Base-by-base conservation (phyloP, 768 basidiomycete genomes). In the Boletellus ananiceps region DNA sequence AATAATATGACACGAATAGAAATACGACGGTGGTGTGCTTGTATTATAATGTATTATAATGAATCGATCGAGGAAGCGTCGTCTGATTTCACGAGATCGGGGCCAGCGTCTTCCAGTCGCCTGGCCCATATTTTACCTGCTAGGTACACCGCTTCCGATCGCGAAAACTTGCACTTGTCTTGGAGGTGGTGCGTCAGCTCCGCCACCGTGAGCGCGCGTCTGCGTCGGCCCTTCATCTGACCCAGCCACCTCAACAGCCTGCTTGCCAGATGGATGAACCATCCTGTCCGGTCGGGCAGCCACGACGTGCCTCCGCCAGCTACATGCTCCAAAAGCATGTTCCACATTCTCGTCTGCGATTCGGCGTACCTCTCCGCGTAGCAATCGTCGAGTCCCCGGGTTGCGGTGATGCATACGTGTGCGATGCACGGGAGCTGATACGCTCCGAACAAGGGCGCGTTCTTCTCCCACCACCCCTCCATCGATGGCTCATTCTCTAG, bases 331-430 rank as follows among this genome's bases (percentile, higher is more conserved):
- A 59, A 44, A 32, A 63, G 59, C 53, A 62, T 50, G 12, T 44
- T 40, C 50, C 61, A 60, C 13, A 69, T 27, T 18, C 47, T 58
- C 46, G 13, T 25, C 45, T 55, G 69, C 8, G 72, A 75, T 44
- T 68, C 58, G 11, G 58, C 49, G 46, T 73, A 74, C 41, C 61
- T 69, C 7, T 49, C 47, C 21, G 55, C 51, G 23, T 64, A 58
- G 27, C 44, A 57, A 27, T 60, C 37, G 0, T 62, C 49, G 44
- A 57, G 54, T 19, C 71, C 63, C 23, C 56, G 55, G 21, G 41
- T 69, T 3, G 71, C 68, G 3, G 71, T 74, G 52, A 76, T 51
- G 47, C 75, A 76, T 0, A 65, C 73, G 15, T 72, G 66, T 4
- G 68, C 70, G 15, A 54, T 41, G 19, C 69, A 61, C 29, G 45